A percentile compares a stretch with the other conserved stretches of the same genome.
These are phyloP conservation scores for Alternaria rosae DNA, from an alignment of 2,329 filamentous ascomycete species.

Conservation along the genomic window DNA sequence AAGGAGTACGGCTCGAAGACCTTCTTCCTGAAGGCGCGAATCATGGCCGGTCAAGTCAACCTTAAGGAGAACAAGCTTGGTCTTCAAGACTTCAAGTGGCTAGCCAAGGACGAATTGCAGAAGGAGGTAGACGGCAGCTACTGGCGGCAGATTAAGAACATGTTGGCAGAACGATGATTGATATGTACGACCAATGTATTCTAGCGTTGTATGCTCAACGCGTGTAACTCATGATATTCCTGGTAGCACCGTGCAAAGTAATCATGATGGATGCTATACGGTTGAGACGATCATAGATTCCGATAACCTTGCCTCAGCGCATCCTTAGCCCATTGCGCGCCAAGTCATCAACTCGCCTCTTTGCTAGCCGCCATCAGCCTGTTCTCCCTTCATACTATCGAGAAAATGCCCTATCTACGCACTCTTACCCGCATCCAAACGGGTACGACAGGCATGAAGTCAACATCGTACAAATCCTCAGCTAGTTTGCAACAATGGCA, in stretches of 20 bases:
- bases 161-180: conserved; percentile 77
- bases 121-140: conserved; percentile 71
- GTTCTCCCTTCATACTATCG: too few species aligned
- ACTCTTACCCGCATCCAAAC: neutral
- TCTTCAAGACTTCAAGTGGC: conserved; percentile 86
- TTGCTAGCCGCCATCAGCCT: too few species aligned
- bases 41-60: conserved; percentile 95
- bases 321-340: neutral
- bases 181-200: neutral
- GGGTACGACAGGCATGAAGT: neutral
- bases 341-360: too few species aligned
- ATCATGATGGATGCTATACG: neutral
- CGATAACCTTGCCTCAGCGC: neutral
- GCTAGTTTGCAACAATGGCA: neutral
- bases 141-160: conserved; percentile 78
- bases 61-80: conserved; percentile 74
- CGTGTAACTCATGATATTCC: neutral
- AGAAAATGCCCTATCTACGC: too few species aligned
- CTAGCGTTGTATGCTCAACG: neutral
- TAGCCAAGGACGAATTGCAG: conserved; percentile 86
- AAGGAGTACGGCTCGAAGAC: conserved; percentile 75
- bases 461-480: neutral
- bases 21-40: conserved; percentile 95
- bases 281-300: neutral
- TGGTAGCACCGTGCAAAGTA: conserved; percentile 9